Evolutionary conservation across 23 red algal genomes (phyloP).

Genomic region (Gracilaria gracilis): DNA sequence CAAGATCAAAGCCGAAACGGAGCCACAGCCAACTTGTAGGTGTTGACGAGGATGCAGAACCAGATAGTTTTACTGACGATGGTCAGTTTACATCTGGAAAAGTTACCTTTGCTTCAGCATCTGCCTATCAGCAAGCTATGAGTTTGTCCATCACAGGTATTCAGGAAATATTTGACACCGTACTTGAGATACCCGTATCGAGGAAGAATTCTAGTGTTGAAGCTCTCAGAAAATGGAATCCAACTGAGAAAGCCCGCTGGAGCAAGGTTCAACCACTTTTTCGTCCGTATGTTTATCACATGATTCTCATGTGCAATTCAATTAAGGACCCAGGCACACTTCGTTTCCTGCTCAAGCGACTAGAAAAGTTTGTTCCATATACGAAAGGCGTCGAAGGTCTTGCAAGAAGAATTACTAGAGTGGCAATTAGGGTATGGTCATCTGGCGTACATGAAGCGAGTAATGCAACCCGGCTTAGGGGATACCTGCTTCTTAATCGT

Average conservation of each 20-base stretch:
- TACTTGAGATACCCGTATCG: slow-evolving; percentile 31
- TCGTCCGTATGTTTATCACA: slow-evolving; percentile 59
- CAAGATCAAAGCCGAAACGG: slow-evolving; percentile 27
- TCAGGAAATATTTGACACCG: slow-evolving; percentile 62
- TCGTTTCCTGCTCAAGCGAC: slow-evolving; percentile 59
- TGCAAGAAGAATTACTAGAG: slow-evolving; percentile 24
- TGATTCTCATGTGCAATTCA: slow-evolving; percentile 40
- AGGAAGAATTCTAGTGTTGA: slow-evolving; percentile 9
- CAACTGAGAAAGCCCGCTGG: slow-evolving; percentile 54
- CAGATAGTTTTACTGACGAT: slow-evolving; percentile 53
- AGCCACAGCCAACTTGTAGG: background rate
- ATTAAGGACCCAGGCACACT: slow-evolving; percentile 56
- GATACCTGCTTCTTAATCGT: slow-evolving; percentile 60
- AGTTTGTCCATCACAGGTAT: slow-evolving; percentile 67
- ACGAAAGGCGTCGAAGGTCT: slow-evolving; percentile 44
- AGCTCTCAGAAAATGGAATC: slow-evolving; percentile 57
- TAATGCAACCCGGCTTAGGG: slow-evolving; percentile 62
- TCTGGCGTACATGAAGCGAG: slow-evolving; percentile 44
- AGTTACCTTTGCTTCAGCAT: slow-evolving; percentile 65
- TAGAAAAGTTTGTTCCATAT: slow-evolving; percentile 61
- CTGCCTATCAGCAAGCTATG: slow-evolving; percentile 69
- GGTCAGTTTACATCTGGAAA: slow-evolving; percentile 59
- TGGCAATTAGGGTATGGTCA: slow-evolving; percentile 66
- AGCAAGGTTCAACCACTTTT: slow-evolving; percentile 55
- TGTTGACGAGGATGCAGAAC: slow-evolving; percentile 9